Evolutionary conservation across 2,329 filamentous ascomycete genomes (phyloP).

Genomic region (Drechslera avenae): DNA sequence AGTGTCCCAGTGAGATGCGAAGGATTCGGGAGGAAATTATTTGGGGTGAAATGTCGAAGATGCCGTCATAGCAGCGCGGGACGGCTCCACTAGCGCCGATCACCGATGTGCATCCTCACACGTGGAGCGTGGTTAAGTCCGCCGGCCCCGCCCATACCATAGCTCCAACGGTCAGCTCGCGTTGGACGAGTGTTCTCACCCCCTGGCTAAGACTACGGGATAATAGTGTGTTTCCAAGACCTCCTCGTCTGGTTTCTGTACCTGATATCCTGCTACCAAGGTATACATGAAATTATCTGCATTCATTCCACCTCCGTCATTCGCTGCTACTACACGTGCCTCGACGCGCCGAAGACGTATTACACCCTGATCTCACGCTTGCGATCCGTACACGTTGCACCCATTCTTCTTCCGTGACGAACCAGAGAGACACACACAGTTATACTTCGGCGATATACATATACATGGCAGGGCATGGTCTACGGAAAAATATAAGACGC

Average conservation of each 20-base stretch:
- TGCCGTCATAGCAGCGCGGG: conserved; percentile 26
- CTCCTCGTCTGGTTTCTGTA: not conserved
- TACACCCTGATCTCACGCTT: conserved; percentile 3
- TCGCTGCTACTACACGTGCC: conserved; percentile 19
- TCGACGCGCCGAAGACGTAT: conserved; percentile 16
- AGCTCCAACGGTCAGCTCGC: conserved; percentile 14
- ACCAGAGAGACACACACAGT: not conserved
- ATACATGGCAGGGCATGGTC: conserved; percentile 23
- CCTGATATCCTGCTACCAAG: not conserved
- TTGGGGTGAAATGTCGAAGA: conserved; percentile 15
- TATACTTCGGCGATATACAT: not conserved
- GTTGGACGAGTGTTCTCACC: conserved; percentile 6
- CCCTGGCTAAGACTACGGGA: not conserved
- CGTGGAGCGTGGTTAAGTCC: conserved; percentile 19
- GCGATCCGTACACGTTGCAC: not conserved
- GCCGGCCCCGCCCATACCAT: conserved; percentile 15
- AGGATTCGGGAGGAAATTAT: not conserved
- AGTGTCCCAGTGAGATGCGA: not conserved
- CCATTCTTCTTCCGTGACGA: not conserved
- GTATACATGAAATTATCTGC: not conserved
- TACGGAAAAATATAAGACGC: conserved; percentile 17
- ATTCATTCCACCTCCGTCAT: conserved; percentile 9
- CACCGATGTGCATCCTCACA: conserved; percentile 19
- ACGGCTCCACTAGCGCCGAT: conserved; percentile 13
- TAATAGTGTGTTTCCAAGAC: not conserved